Base-by-base conservation (phyloP, 192 early-diverging fungal genomes). In the Funneliformis mosseae region DNA sequence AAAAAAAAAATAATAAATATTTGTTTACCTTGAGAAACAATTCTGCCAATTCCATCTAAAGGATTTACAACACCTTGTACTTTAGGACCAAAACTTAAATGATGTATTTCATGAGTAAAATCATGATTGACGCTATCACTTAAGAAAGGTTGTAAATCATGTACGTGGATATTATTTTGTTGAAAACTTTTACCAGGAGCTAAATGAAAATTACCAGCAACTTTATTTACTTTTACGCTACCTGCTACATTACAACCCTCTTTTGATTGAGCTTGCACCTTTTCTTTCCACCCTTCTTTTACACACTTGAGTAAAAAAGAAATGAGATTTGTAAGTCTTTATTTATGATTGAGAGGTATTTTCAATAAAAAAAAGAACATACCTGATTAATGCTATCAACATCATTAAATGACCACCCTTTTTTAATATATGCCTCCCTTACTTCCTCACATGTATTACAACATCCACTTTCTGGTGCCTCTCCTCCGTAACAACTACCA, bases 381-480 rank as follows among this genome's bases (percentile, higher is more conserved):
- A 93, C 92, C 88, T 99, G 97, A 81, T 96, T 96, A 76, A 97
- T 92, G 1, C 82, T 67, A 45, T 95, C 93, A 1, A 93, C 88
- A 59, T 91, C 85, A 5, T 84, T 86, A 71, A 97, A 95, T 1
- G 92, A 90, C 98, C 98, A 99, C 67, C 94, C 95, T 55, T 85
- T 87, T 41, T 90, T 89, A 11, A 83, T 85, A 83, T 99, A 98
- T 1, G 96, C 95, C 81, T 93, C 88, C 50, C 92, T 86, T 38
- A 99, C 96, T 21, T 96, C 95, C 21, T 95, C 93, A 83, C 98
- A 99, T 2, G 95, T 96, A 82, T 97, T 96, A 83, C 98, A 98
- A 88, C 98, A 99, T 27, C 93, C 93, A 71, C 86, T 87, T 16
- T 83, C 86, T 3, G 94, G 92, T 14, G 85, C 66, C 27, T 78